Evolutionary conservation across 108 stramenopile species (phyloP).

Genomic region (Chaetoceros tenuissimus): DNA sequence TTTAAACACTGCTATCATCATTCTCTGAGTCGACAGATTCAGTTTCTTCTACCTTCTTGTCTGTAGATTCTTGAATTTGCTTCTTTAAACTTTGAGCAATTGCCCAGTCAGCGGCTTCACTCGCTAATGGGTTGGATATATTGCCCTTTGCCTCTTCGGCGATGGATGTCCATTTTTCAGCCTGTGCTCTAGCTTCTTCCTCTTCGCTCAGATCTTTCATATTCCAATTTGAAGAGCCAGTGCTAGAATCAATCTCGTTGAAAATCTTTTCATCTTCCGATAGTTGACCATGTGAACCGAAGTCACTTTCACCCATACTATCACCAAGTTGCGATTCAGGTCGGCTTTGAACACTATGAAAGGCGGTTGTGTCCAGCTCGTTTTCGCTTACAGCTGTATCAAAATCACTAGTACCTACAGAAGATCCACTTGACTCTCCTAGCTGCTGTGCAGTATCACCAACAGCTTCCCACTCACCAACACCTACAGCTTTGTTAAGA

Average conservation of each 20-base stretch:
- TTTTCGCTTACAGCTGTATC: slow-evolving; percentile 8
- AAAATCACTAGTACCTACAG: slow-evolving; percentile 1
- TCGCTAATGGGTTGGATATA: slow-evolving; percentile 35
- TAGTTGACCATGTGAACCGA: slow-evolving; percentile 70
- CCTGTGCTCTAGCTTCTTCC: slow-evolving; percentile 74
- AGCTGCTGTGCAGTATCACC: slow-evolving; percentile 52
- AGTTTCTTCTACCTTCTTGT: neutral
- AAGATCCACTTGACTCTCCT: slow-evolving; percentile 14
- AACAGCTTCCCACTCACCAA: slow-evolving; percentile 85
- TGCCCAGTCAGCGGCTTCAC: slow-evolving; percentile 83
- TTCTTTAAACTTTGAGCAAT: slow-evolving; percentile 57
- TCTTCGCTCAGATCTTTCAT: slow-evolving; percentile 45
- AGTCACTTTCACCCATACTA: slow-evolving; percentile 75
- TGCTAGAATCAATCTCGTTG: slow-evolving; percentile 7
- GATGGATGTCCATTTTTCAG: slow-evolving; percentile 74
- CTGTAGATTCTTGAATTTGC: neutral
- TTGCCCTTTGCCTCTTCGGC: slow-evolving; percentile 74
- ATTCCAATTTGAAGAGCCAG: neutral
- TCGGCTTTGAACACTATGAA: slow-evolving; percentile 3
- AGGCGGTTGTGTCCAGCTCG: slow-evolving; percentile 15
- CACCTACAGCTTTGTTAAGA: slow-evolving; percentile 61
- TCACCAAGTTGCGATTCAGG: slow-evolving; percentile 51
- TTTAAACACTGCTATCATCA: neutral
- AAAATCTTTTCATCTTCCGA: slow-evolving; percentile 18
- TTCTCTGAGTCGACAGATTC: neutral